phyloP scores from a whole-genome alignment of 1,284 basidiomycete genomes.

The Phellopilus nigrolimitatus region DNA sequence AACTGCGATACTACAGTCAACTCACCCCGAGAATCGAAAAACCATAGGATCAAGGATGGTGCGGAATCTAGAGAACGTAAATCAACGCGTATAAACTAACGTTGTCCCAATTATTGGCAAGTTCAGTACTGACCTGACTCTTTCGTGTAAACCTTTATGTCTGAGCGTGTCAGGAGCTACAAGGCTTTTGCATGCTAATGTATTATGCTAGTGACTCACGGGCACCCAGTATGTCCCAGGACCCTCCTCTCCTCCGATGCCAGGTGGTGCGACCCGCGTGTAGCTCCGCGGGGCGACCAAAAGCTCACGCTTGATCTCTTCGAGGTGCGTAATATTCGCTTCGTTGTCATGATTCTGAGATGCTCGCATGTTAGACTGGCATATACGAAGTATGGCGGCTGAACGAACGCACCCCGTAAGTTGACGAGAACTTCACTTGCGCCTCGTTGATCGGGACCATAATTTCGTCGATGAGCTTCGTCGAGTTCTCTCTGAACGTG shows the following conservation, averaged over 20 bases:
- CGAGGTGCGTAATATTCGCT: conserved; percentile 31
- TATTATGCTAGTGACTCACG: conserved; percentile 33
- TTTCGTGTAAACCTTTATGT: conserved; percentile 31
- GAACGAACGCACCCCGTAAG: conserved; percentile 27
- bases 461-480: conserved; percentile 45
- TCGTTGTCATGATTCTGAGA: conserved; percentile 28
- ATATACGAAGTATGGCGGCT: conserved; percentile 28
- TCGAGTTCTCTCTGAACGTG: conserved; percentile 55
- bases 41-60: conserved; percentile 59
- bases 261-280: conserved; percentile 51
- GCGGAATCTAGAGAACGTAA: conserved; percentile 34
- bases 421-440: conserved; percentile 47
- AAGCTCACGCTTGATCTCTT: conserved; percentile 27
- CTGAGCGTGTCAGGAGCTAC: background rate
- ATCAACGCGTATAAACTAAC: background rate
- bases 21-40: conserved; percentile 66
- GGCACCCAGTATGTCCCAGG: conserved; percentile 72
- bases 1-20: background rate
- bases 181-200: background rate
- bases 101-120: background rate
- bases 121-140: conserved; percentile 26
- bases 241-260: conserved; percentile 56
- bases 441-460: conserved; percentile 44
- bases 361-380: background rate
- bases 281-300: conserved; percentile 55